Conservation (phyloP, 2,329 filamentous ascomycete genomes). For the Cercospora zeina region DNA sequence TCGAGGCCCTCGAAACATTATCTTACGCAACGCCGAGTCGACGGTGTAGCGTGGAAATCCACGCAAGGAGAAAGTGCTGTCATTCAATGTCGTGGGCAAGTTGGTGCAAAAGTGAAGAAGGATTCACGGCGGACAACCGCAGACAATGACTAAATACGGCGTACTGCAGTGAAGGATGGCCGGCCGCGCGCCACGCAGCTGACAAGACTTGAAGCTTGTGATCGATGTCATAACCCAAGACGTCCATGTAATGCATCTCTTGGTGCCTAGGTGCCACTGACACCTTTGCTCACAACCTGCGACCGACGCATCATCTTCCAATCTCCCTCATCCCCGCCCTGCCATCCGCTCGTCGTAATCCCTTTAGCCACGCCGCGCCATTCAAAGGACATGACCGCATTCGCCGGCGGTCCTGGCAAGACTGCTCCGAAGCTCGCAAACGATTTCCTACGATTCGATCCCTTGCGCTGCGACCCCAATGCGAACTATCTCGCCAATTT, state of each 20-base stretch:
- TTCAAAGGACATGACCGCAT: constrained; percentile 23
- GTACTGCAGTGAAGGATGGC: constrained; percentile 3
- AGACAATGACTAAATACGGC: constrained; percentile 2
- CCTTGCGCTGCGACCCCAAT: constrained; percentile 45
- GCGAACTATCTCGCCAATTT: constrained; percentile 56
- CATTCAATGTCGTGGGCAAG: too few species aligned
- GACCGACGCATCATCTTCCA: constrained; percentile 5
- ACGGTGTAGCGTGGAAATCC: not conserved
- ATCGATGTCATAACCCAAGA: constrained; percentile 7
- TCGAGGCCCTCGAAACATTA: not conserved
- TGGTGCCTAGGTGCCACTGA: constrained; percentile 12
- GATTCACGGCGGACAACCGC: not conserved
- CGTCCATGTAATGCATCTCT: constrained; percentile 12
- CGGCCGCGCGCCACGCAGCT: constrained; percentile 5
- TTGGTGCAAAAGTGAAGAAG: not conserved
- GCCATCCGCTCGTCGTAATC: not conserved
- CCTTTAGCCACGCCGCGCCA: constrained; percentile 8
- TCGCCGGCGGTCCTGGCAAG: constrained; percentile 44
- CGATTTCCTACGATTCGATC: constrained; percentile 56
- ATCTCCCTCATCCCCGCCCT: not conserved
- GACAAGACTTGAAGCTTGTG: constrained; percentile 8
- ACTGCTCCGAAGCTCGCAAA: constrained; percentile 53
- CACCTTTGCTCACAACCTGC: constrained; percentile 1
- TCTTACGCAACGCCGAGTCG: not conserved
- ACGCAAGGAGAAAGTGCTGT: too few species aligned